Base-by-base conservation (phyloP, 1,284 basidiomycete species). In the Ustanciosporium gigantosporum region DNA sequence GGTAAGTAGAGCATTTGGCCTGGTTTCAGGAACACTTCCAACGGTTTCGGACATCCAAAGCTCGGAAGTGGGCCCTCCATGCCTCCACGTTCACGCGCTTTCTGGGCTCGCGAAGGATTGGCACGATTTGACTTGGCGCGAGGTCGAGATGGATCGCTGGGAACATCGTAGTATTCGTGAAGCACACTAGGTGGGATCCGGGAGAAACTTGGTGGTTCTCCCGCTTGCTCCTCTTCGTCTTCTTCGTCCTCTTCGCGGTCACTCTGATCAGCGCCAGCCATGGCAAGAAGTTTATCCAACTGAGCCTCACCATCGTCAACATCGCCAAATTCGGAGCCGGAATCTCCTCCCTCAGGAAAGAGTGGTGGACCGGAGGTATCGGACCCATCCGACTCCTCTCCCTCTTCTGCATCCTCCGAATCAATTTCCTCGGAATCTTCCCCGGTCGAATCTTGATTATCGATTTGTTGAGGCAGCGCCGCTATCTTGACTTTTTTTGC, bases 1-100 rank as follows among this genome's bases (percentile, higher is more conserved):
- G 75, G 75, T 14, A 77, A 46, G 41, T 74, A 77, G n/a, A 77
- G 72, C 72, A 74, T 76, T 41, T 77, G 61, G 4, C 75, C 75
- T 1, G 74, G 61, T 23, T 57, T 37, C 6, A 77, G 48, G 31
- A 72, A 66, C 0, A 72, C 74, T 16, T 73, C 55, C 6, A 76
- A 44, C 8, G 75, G 75, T n/a, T 25, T 40, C 20, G 73, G 72
- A 39, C 74, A 77, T 15, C 55, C 57, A 2, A 48, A 44, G n/a
- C n/a, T n/a, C n/a, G n/a, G n/a, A n/a, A n/a, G n/a, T n/a, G n/a
- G n/a, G n/a, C n/a, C n/a, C n/a, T n/a, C n/a, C n/a, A n/a, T n/a
- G n/a, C n/a, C n/a, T n/a, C n/a, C n/a, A n/a, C n/a, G n/a, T n/a
- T n/a, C n/a, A n/a, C n/a, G n/a, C n/a, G n/a, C n/a, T n/a, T n/a